These are phyloP conservation scores for Tephrocybe sp. DNA, from an alignment of 768 basidiomycete genomes.

Conservation along the genomic window DNA sequence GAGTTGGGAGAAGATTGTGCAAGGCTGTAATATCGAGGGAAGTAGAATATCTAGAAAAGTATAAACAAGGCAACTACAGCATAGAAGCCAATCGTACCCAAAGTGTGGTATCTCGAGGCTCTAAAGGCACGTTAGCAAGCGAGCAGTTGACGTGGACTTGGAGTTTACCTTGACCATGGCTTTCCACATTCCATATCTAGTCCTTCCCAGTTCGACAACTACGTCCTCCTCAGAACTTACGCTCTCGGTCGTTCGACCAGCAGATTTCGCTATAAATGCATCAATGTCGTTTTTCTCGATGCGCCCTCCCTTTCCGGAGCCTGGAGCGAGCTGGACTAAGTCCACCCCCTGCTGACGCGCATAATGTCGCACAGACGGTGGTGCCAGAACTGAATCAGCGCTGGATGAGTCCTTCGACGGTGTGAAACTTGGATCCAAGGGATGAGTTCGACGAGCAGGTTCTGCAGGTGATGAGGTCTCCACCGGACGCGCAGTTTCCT, in stretches of 20 bases:
- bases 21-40: slow-evolving; percentile 74
- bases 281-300: slow-evolving; percentile 78
- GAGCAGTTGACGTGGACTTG: not conserved
- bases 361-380: slow-evolving; percentile 77
- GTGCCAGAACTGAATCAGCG: slow-evolving; percentile 52
- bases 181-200: slow-evolving; percentile 85
- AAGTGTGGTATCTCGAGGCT: slow-evolving; percentile 87
- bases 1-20: slow-evolving; percentile 56
- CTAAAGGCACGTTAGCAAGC: slow-evolving; percentile 32
- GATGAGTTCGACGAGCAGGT: slow-evolving; percentile 43
- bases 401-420: slow-evolving; percentile 6
- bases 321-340: slow-evolving; percentile 53
- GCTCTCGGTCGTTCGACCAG: not conserved
- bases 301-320: slow-evolving; percentile 73
- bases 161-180: slow-evolving; percentile 76
- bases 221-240: slow-evolving; percentile 37
- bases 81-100: slow-evolving; percentile 43
- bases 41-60: slow-evolving; percentile 60
- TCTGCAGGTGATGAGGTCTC: slow-evolving; percentile 12
- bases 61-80: not conserved
- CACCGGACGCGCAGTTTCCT: slow-evolving; percentile 11
- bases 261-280: slow-evolving; percentile 39
- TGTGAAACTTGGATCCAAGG: slow-evolving; percentile 59
- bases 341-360: slow-evolving; percentile 68
- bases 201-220: slow-evolving; percentile 72